These are phyloP conservation scores for Stephania yunnanensis DNA, from an alignment of 164 flowering plant species.

Conservation along the genomic window DNA sequence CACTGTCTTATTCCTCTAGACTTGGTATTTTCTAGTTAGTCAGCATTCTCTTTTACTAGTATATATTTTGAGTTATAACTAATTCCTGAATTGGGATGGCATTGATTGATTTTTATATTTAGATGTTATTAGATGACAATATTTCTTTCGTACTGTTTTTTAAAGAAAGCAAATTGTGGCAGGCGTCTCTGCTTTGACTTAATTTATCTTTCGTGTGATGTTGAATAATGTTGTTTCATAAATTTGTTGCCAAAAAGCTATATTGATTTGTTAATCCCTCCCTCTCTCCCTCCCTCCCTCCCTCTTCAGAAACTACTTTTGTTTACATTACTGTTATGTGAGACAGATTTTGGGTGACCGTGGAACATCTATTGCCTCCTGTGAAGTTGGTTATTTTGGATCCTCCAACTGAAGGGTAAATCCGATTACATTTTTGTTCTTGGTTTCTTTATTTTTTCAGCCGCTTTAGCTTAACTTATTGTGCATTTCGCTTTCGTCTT, in stretches of 20 bases:
- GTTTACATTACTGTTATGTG: neutral
- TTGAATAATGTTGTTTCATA: neutral
- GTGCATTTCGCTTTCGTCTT: neutral
- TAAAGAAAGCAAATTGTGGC: too few relatives aligned
- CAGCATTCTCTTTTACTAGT: too few relatives aligned
- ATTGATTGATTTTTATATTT: too few relatives aligned
- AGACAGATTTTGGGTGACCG: constrained; percentile 68
- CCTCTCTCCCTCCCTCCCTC: too few relatives aligned
- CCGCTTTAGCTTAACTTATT: neutral
- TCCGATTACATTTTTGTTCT: neutral
- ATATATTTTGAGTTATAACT: too few relatives aligned
- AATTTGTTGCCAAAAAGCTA: neutral
- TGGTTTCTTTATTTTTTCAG: neutral
- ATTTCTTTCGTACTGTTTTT: too few relatives aligned
- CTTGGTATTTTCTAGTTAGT: too few relatives aligned
- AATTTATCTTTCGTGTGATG: neutral
- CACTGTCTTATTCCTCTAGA: too few relatives aligned
- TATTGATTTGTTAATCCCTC: too few relatives aligned
- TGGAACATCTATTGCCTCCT: constrained; percentile 64
- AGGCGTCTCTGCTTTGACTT: too few relatives aligned
- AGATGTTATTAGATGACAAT: too few relatives aligned
- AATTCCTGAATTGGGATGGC: too few relatives aligned
- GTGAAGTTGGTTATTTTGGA: constrained; percentile 60
- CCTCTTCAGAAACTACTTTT: neutral
- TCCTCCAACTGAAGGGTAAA: constrained; percentile 81